Base-by-base conservation (phyloP, 345 rosid species). In the Excoecaria cochinchinensis region DNA sequence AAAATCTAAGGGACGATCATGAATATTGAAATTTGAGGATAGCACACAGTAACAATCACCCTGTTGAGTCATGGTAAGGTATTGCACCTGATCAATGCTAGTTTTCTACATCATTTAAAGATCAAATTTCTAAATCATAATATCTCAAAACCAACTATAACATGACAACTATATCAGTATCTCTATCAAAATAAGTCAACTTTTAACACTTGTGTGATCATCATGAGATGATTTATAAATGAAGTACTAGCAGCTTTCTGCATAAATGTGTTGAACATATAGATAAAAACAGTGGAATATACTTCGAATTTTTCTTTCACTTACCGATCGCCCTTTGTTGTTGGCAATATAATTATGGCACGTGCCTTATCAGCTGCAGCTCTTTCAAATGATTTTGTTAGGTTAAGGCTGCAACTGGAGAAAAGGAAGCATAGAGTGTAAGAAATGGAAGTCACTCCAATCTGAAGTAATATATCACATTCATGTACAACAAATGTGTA, bases 301-400 rank as follows among this genome's bases (percentile, higher is more conserved):
- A 7, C 42, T 3, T 22, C 16, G 55, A 63, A n/a, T 44, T 14
- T 24, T 77, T 47, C 9, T 77, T 56, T 63, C 65, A 75, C 88
- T 84, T 84, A 95, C 99, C 89, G 73, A 78, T 95, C 95, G 77
- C 91, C 92, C 76, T 69, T 69, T 50, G 87, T 89, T 11, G 92
- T 86, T 79, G 99, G 94, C 82, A 95, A 82, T 82, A 95, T 86
- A 56, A 95, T 92, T 82, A 95, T 87, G 74, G 97, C 92, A 78
- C 97, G 93, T 14, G 99, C 97, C 85, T 76, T 87, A 75, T 72
- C 73, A 59, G 97, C 99, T 11, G 99, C 97, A 82, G 97, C 95
- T 80, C 94, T 85, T 81, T 91, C 95, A 73, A 89, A 95, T 78
- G 99, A 91, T 82, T 86, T 92, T 62, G 97, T 95, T 77, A 92